Conservation (phyloP, 2,329 filamentous ascomycete species). For the Trichoderma sp. region DNA sequence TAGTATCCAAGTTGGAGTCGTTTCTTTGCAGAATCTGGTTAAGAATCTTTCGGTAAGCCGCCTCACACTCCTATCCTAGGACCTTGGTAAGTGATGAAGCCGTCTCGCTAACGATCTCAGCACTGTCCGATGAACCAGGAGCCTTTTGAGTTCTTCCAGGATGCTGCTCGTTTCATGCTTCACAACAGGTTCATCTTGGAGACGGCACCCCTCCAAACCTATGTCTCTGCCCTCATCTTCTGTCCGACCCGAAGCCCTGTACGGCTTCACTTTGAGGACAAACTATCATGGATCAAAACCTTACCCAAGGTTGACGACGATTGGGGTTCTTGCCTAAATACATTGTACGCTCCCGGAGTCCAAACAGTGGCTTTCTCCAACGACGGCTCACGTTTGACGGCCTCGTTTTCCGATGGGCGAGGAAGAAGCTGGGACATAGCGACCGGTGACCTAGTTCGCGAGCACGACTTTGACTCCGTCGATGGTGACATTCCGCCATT, state of each 20-base stretch:
- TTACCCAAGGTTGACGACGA: neutral
- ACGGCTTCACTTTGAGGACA: slow-evolving; percentile 17
- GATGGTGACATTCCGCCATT: no score
- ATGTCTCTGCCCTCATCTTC: slow-evolving; percentile 25
- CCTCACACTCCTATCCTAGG: neutral
- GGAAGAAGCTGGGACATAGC: no score
- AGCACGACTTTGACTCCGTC: no score
- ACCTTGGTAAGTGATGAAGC: neutral
- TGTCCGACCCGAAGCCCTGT: slow-evolving; percentile 2
- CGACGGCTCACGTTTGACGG: no score
- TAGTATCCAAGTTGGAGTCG: neutral
- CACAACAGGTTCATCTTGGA: slow-evolving; percentile 10
- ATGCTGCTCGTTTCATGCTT: slow-evolving; percentile 22
- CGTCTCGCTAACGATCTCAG: neutral
- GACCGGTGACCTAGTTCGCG: no score
- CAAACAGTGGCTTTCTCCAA: no score
- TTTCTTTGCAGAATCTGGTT: neutral
- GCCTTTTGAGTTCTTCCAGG: neutral
- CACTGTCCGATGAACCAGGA: neutral
- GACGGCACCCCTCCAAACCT: slow-evolving; percentile 19
- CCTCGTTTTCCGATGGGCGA: no score
- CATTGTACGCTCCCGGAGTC: neutral
- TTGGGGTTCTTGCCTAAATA: slow-evolving; percentile 20
- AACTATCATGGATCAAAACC: slow-evolving; percentile 18
- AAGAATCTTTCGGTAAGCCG: neutral